Evolutionary conservation across 139 green algal genomes (phyloP).

Genomic region (Marvania coccoides): DNA sequence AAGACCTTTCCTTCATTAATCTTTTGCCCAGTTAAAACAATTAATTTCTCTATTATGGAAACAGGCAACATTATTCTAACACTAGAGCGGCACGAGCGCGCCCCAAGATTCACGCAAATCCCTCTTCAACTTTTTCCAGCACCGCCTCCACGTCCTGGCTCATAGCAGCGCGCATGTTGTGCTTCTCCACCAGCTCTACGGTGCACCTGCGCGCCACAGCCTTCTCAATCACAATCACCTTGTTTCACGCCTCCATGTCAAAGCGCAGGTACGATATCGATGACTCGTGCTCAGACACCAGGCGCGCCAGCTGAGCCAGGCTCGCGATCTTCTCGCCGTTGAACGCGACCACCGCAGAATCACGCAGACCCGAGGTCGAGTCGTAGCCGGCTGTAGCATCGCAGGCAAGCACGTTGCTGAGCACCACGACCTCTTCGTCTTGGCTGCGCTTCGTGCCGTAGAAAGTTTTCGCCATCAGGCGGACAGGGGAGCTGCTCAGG

Average conservation of each 20-base stretch:
- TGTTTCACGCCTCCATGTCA: slow-evolving; percentile 56
- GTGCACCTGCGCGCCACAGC: slow-evolving; percentile 33
- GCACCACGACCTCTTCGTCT: slow-evolving; percentile 56
- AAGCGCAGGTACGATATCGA: slow-evolving; percentile 69
- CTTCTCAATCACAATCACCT: slow-evolving; percentile 58
- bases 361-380: background rate
- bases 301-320: slow-evolving; percentile 64
- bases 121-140: too few species aligned
- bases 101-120: too few species aligned
- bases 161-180: slow-evolving; percentile 42
- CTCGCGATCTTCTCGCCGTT: slow-evolving; percentile 64
- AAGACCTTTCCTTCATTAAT: too few species aligned
- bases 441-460: background rate
- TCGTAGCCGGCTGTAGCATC: slow-evolving; percentile 82
- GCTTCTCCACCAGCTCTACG: slow-evolving; percentile 39
- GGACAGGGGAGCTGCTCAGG: slow-evolving; percentile 13
- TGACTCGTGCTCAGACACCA: slow-evolving; percentile 44
- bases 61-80: too few species aligned
- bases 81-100: too few species aligned
- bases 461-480: slow-evolving; percentile 18
- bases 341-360: slow-evolving; percentile 34
- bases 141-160: slow-evolving; percentile 39
- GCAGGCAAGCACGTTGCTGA: slow-evolving; percentile 70
- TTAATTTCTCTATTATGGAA: too few species aligned
- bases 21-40: too few species aligned